Evolutionary conservation across 129 eudicot species (phyloP).

Genomic region (Apium graveolens): DNA sequence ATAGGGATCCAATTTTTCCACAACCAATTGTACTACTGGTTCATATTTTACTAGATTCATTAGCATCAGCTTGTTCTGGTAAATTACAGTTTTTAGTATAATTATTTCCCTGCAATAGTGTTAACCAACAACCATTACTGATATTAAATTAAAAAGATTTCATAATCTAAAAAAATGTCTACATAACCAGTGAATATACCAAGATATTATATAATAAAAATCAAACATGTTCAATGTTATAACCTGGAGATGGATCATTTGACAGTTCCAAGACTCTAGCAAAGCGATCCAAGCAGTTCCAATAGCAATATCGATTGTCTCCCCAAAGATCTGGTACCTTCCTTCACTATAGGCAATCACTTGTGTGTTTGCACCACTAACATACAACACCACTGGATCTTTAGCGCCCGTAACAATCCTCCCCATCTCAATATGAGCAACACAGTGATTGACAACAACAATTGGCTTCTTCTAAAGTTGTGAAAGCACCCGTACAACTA

Average conservation of each 20-base stretch:
- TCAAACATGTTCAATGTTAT: constrained; percentile 85
- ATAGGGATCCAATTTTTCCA: no score
- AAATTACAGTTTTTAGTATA: not conserved
- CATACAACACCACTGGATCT: constrained; percentile 89
- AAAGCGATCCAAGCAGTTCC: constrained; percentile 88
- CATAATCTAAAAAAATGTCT: no score
- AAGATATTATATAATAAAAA: not conserved
- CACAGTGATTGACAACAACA: constrained; percentile 86
- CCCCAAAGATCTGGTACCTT: constrained; percentile 78
- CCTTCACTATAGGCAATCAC: constrained; percentile 97
- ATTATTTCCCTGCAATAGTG: not conserved
- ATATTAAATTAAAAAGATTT: not conserved
- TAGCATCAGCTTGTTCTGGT: no score
- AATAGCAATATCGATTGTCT: constrained; percentile 81
- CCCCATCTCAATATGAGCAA: constrained; percentile 98
- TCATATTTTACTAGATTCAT: no score
- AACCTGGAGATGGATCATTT: constrained; percentile 91
- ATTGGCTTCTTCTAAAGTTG: constrained; percentile 92
- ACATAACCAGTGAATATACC: not conserved
- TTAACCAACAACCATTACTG: not conserved
- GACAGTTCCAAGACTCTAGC: constrained; percentile 76
- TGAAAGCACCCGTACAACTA: constrained; percentile 75
- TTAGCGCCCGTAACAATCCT: constrained; percentile 83
- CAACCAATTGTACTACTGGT: no score
- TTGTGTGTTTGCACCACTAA: constrained; percentile 94